Evolutionary conservation across 805 yeast genomes (phyloP), one percentile per base, ranked within the genome.

Genomic region (Pichia ethanolica): DNA sequence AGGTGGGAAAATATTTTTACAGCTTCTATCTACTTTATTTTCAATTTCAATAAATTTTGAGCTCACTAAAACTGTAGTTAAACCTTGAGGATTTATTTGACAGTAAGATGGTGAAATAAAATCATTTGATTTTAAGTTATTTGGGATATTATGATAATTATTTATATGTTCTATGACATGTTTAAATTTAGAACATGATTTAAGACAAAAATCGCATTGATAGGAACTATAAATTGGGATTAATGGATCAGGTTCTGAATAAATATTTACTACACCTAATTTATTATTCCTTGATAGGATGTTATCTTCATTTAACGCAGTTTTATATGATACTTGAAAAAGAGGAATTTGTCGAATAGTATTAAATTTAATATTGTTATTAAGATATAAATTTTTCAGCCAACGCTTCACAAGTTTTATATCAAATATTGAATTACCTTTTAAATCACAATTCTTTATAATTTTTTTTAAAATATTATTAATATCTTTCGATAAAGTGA

Each of bases 181-280:
- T n/a, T 37, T 41, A 3, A 35, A 26, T 5, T 13, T 25, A 5
- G 12, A 14, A 27, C 27, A 37, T 3, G 48, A 45, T 34, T 48
- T 48, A 25, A 48, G 32, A 49, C 56, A 53, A 14, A 40, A 37
- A 35, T 50, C 47, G 42, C 56, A 53, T 35, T 51, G 44, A 30
- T 34, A 53, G 12, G 46, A 44, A 5, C 38, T 10, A 13, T 32
- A 32, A 13, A 53, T 35, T 6, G 46, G 44, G 6, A 45, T 32
- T 5, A 51, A 34, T n/a, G 47, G 46, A 13, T 53, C 54, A 5
- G 56, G 54, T 27, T 48, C 48, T 30, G 36, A 35, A 32, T 43
- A 37, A 12, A 48, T 12, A 4, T 43, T 42, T 25, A 44, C n/a
- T 13, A 37, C 8, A 4, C 44, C 35, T n/a, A 46, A 34, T 12